A percentile compares a stretch with the other conserved stretches of the same genome.
These are phyloP conservation scores for Oryza brachyantha DNA, from an alignment of 176 grass and related monocot species.

Conservation along the genomic window DNA sequence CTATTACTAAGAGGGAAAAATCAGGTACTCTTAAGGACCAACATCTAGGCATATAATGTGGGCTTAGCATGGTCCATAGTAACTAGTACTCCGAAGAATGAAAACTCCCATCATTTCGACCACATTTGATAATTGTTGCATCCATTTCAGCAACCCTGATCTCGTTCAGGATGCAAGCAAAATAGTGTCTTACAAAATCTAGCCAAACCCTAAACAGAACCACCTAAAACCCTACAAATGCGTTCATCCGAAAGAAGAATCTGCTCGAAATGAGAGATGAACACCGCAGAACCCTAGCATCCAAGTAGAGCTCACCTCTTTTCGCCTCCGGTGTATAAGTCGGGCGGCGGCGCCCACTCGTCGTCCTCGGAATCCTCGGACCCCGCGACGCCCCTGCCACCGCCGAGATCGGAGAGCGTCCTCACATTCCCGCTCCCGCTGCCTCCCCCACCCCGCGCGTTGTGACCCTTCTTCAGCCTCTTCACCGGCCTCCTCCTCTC, in stretches of 20 bases:
- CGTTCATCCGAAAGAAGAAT: neutral
- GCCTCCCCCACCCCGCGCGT: conserved; percentile 5
- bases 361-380: conserved; percentile 53
- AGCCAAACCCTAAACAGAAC: neutral
- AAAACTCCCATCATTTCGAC: neutral
- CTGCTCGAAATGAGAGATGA: neutral
- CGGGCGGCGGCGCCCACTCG: conserved; percentile 41
- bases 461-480: conserved; percentile 43
- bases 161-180: neutral
- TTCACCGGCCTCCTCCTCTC: conserved; percentile 35
- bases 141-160: neutral
- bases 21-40: neutral
- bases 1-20: neutral
- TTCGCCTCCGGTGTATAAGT: conserved; percentile 55
- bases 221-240: conserved; percentile 34
- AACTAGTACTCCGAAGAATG: neutral
- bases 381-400: conserved; percentile 13
- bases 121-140: neutral
- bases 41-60: neutral
- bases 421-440: conserved; percentile 34
- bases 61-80: neutral
- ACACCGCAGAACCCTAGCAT: neutral
- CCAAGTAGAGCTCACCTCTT: conserved; percentile 49
- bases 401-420: conserved; percentile 57
- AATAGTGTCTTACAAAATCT: neutral